Percentiles rank a stretch among this genome's conserved stretches.
phyloP scores from a whole-genome alignment of 2,329 filamentous ascomycete species.

The Xylariaceae sp. region DNA sequence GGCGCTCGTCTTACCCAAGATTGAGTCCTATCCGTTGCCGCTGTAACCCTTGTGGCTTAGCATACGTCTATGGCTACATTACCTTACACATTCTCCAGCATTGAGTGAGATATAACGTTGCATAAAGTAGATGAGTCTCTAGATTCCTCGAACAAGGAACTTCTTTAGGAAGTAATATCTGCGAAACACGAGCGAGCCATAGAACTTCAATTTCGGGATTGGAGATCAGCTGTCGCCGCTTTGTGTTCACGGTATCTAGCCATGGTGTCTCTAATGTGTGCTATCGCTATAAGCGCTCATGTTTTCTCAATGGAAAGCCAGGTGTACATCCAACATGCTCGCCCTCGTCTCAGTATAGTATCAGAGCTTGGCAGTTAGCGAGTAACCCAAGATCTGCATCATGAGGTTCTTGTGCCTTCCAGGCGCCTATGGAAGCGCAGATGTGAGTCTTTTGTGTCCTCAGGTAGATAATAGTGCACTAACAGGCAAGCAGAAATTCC shows the following conservation, averaged over 20 bases:
- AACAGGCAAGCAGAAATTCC: constrained; percentile 54
- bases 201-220: constrained; percentile 8
- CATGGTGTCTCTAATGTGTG: constrained; percentile 20
- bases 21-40: constrained; percentile 10
- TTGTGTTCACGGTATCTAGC: constrained; percentile 8
- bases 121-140: constrained; percentile 4
- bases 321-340: constrained; percentile 7
- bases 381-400: constrained; percentile 30
- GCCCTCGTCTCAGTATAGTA: constrained; percentile 23
- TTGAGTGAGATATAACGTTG: not conserved
- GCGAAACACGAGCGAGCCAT: not conserved
- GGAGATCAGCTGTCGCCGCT: not conserved
- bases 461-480: constrained; percentile 10
- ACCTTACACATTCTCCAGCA: no score
- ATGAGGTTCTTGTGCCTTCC: constrained; percentile 65
- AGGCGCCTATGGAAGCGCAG: constrained; percentile 62
- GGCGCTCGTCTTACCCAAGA: constrained; percentile 5
- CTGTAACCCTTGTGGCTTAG: constrained; percentile 1
- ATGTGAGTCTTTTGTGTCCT: constrained; percentile 33
- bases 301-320: not conserved
- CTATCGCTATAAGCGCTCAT: constrained; percentile 23
- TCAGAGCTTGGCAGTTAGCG: constrained; percentile 7
- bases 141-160: not conserved
- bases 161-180: not conserved
- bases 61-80: not conserved